These are phyloP conservation scores for Acephala macrosclerotiorum DNA, from an alignment of 2,329 filamentous ascomycete species.

Conservation along the genomic window DNA sequence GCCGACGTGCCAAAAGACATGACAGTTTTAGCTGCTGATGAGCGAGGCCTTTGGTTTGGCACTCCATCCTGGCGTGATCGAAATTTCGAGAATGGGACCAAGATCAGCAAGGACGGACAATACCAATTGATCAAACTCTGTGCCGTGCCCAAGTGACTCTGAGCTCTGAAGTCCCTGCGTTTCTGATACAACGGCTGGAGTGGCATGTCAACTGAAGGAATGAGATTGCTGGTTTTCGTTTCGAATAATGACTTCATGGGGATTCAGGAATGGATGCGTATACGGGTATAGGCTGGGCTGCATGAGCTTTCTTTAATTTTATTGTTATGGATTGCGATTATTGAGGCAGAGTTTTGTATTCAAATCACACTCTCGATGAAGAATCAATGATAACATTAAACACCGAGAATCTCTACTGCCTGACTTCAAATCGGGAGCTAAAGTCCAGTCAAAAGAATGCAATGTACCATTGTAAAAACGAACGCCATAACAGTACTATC, in stretches of 20 bases:
- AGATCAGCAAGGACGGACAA: not conserved
- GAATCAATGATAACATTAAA: not conserved
- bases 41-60: not conserved
- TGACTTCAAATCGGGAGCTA: not conserved
- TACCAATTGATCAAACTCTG: not conserved
- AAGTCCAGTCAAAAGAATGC: not conserved
- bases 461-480: not conserved
- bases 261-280: not conserved
- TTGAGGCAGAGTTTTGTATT: not conserved
- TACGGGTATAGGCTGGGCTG: not conserved
- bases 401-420: not conserved
- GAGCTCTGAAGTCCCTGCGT: not conserved
- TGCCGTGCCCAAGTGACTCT: too few relatives aligned
- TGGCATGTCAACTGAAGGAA: not conserved
- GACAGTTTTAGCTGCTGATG: not conserved
- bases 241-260: not conserved
- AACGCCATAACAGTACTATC: conserved; percentile 1
- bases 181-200: not conserved
- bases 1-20: not conserved
- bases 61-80: not conserved
- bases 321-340: not conserved
- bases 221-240: not conserved
- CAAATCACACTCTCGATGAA: not conserved
- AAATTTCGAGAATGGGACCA: not conserved
- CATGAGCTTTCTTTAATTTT: not conserved